Percentiles rank a stretch among this genome's conserved stretches.
These are phyloP conservation scores for Isochrysis galbana DNA, from an alignment of 78 protist genomes.

Conservation along the genomic window DNA sequence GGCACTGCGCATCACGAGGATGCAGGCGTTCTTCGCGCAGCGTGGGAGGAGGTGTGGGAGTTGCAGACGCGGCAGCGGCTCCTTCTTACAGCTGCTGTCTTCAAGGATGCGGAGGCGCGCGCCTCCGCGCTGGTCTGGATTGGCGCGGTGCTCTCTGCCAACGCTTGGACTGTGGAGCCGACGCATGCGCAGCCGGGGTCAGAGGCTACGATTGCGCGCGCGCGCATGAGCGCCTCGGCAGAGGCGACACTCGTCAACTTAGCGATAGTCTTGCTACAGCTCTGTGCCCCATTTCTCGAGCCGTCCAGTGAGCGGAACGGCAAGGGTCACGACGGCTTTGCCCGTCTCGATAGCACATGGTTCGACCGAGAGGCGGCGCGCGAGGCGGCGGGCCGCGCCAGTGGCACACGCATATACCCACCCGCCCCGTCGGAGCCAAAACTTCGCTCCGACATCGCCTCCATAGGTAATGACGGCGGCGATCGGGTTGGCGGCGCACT, in stretches of 20 bases:
- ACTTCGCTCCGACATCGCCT: background rate
- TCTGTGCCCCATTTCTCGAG: background rate
- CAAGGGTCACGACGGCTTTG: background rate
- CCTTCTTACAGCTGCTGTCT: background rate
- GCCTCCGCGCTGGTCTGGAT: background rate
- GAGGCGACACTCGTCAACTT: background rate
- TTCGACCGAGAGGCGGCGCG: background rate
- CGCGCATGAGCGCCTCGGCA: background rate
- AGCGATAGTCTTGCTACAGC: background rate
- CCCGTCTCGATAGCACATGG: background rate
- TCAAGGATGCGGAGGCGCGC: background rate
- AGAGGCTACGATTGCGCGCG: background rate
- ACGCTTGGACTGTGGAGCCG: background rate
- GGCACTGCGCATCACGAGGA: background rate
- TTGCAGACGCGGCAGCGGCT: background rate
- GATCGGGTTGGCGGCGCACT: too few species aligned
- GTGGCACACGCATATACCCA: background rate
- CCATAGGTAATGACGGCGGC: too few species aligned
- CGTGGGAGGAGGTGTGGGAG: background rate
- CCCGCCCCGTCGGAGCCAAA: background rate
- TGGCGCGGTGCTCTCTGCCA: background rate
- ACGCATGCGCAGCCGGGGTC: background rate
- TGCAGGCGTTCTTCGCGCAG: background rate
- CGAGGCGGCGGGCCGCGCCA: conserved; percentile 13
- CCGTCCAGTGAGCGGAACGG: background rate